Conservation (phyloP, 441 rosid species). For the Macaranga tanarius region DNA sequence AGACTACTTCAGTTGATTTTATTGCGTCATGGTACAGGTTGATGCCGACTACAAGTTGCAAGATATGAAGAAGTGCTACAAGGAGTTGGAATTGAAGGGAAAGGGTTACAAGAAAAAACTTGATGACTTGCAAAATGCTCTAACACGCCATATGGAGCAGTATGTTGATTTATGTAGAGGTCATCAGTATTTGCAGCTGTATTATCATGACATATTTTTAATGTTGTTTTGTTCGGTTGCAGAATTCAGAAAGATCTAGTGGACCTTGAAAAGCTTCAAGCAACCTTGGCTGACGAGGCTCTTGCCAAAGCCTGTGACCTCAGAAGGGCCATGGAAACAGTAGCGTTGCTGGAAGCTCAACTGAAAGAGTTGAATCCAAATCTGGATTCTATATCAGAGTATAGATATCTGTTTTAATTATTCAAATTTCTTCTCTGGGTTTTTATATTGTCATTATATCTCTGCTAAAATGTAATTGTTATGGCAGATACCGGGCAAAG, state of each 20-base stretch:
- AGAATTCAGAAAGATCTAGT: constrained; percentile 93
- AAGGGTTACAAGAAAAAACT: constrained; percentile 81
- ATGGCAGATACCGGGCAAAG: constrained; percentile 68
- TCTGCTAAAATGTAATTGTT: constrained; percentile 25
- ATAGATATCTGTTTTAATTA: constrained; percentile 31
- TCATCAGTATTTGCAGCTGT: constrained; percentile 3
- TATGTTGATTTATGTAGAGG: constrained; percentile 39
- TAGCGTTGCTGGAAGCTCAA: constrained; percentile 77
- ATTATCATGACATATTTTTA: constrained; percentile 23
- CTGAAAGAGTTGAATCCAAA: constrained; percentile 93
- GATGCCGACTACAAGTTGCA: constrained; percentile 78
- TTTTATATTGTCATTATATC: not conserved
- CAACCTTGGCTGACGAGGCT: constrained; percentile 54
- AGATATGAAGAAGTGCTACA: constrained; percentile 72
- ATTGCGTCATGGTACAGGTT: constrained; percentile 45
- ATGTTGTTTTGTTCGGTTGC: constrained; percentile 36
- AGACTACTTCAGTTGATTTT: not conserved
- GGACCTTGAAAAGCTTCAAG: constrained; percentile 88
- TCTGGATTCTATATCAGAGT: constrained; percentile 96
- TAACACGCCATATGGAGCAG: constrained; percentile 83
- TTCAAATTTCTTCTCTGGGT: not conserved
- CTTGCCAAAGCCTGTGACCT: constrained; percentile 60
- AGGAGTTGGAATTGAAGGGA: constrained; percentile 79
- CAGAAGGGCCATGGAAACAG: constrained; percentile 75
- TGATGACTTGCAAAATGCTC: constrained; percentile 69